Conservation (phyloP, 2,329 filamentous ascomycete species). For the Beauveria australis region DNA sequence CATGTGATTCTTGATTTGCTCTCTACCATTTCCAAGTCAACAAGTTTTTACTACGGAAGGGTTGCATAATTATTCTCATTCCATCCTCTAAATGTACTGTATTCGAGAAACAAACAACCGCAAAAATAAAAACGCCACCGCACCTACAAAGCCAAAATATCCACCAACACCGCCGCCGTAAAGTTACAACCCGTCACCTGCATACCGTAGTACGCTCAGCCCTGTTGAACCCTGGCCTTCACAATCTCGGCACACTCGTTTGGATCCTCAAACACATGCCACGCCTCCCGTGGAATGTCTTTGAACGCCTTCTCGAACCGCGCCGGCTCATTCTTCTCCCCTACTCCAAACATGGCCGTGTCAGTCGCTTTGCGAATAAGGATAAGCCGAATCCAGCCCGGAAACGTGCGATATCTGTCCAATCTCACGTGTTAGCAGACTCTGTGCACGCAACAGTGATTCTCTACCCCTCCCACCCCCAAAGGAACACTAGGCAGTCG, state of each 20-base stretch:
- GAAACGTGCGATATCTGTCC: conserved; percentile 50
- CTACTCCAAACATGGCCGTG: conserved; percentile 59
- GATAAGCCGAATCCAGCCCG: conserved; percentile 73
- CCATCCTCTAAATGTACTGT: neutral
- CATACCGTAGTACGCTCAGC: neutral
- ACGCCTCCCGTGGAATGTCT: conserved; percentile 59
- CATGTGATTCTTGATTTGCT: neutral
- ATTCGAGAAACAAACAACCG: neutral
- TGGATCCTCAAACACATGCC: conserved; percentile 78
- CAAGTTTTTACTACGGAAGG: neutral
- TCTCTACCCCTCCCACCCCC: no score
- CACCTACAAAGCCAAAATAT: neutral
- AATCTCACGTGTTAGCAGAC: conserved; percentile 12
- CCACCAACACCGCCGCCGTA: neutral
- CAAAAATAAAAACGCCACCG: neutral
- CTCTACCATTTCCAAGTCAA: neutral
- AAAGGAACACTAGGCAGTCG: neutral
- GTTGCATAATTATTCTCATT: neutral
- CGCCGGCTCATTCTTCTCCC: conserved; percentile 62
- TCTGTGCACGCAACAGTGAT: no score
- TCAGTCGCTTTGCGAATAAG: conserved; percentile 79
- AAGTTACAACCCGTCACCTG: neutral
- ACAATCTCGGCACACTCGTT: conserved; percentile 45
- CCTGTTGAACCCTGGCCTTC: conserved; percentile 3
- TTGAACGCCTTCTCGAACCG: conserved; percentile 81